These are phyloP conservation scores for Cryphonectria nitschkei DNA, from an alignment of 2,329 filamentous ascomycete species.

Conservation along the genomic window DNA sequence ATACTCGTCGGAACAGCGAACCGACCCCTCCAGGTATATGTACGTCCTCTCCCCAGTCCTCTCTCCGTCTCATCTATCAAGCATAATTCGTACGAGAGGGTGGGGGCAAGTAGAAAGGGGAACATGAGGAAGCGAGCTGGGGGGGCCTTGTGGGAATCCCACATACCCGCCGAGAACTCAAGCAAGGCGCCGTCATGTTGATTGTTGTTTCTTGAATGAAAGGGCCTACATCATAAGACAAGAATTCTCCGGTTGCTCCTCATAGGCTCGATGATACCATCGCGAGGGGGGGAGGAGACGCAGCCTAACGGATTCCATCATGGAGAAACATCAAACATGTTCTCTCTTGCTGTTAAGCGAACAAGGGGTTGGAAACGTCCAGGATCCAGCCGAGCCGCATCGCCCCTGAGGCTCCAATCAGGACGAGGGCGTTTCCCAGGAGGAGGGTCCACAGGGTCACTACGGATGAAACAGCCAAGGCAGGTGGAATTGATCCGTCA, in stretches of 20 bases:
- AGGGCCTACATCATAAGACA: conserved; percentile 9
- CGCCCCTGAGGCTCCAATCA: conserved; percentile 22
- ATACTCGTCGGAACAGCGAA: conserved; percentile 2
- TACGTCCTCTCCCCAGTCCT: neutral
- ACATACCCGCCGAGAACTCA: neutral
- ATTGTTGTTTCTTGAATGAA: conserved; percentile 18
- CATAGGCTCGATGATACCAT: conserved; percentile 21
- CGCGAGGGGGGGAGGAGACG: conserved; percentile 14
- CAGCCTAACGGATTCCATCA: conserved; percentile 18
- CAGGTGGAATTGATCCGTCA: conserved; percentile 24
- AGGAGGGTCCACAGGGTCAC: conserved; percentile 14
- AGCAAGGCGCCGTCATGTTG: neutral
- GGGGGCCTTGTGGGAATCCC: neutral
- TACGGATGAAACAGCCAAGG: conserved; percentile 29
- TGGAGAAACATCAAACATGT: conserved; percentile 28
- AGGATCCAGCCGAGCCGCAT: conserved; percentile 26
- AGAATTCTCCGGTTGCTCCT: conserved; percentile 11
- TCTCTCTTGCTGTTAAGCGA: conserved; percentile 14
- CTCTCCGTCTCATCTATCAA: neutral
- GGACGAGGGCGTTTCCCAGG: conserved; percentile 2
- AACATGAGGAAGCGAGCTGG: neutral
- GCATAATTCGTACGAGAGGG: conserved; percentile 3
- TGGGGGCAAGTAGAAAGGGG: conserved; percentile 10
- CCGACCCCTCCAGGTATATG: conserved; percentile 19
- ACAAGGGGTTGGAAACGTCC: conserved; percentile 17